Base-by-base conservation (phyloP, 257 asterid genomes). In the Parsonsia alboflavescens region DNA sequence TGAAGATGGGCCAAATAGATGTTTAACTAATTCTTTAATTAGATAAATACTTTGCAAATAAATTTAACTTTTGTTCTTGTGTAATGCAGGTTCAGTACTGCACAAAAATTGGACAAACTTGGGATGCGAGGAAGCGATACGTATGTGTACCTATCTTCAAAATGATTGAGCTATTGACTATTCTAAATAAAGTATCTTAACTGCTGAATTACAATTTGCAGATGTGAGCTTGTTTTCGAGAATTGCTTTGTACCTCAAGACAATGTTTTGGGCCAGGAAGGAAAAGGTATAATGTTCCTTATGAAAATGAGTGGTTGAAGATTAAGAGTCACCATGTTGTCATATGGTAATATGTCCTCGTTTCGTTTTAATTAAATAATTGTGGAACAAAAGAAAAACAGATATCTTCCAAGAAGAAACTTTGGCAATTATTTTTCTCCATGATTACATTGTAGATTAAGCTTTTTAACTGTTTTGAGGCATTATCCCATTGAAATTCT, bases 111-210 rank as follows among this genome's bases (percentile, higher is more conserved):
- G 75, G 99, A 95, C 91, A 95, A 95, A 82, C 90, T 95, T 70
- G 99, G 98, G 76, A 92, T 92, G 99, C 96, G 99, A 77, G 98
- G 99, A 76, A 92, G 99, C 83, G 99, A 95, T 79, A 95, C 99
- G 98, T 92, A 88, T 79, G 98, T 76, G 45, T 67, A 61, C 78
- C 69, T 75, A 70, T 48, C 79, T 28, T 66, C 41, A 39, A 70
- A 64, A 50, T 68, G 68, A 75, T 58, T 73, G 56, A 45, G 41
- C 62, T 73, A 75, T 77, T 78, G 26, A 42, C 71, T 41, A 65
- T 56, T 49, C 61, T 56, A 52, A 68, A 66, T 28, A 50, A 49
- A 61, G 61, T 44, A 63, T 82, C 77, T 79, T 80, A 46, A 77
- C 46, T 19, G 24, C 75, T 54, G 52, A 41, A 49, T 71, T 36